These are phyloP conservation scores for Lolium multiflorum DNA, from an alignment of 176 grass and related monocot species.

Conservation along the genomic window DNA sequence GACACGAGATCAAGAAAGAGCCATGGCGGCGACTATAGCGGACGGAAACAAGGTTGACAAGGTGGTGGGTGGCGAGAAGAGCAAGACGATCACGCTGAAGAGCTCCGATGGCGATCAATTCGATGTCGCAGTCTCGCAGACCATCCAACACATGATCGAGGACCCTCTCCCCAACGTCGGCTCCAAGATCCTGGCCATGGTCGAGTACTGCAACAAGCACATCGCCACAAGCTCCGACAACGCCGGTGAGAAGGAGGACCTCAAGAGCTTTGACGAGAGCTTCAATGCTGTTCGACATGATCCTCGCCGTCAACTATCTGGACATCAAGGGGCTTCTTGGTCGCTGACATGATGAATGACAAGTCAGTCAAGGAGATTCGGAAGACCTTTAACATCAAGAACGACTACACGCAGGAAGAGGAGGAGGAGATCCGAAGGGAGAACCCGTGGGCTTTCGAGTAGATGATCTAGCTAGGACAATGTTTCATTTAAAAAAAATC, in stretches of 20 bases:
- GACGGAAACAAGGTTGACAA: neutral
- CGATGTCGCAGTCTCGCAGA: neutral
- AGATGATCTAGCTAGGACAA: no score
- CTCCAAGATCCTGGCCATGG: conserved; percentile 53
- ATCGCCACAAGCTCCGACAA: neutral
- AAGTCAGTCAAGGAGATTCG: no score
- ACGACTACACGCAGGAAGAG: no score
- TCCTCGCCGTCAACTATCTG: no score
- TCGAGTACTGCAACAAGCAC: conserved; percentile 76
- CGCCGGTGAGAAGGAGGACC: neutral
- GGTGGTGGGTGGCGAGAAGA: neutral
- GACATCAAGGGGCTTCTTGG: no score
- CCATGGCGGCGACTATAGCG: neutral
- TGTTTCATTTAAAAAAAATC: no score
- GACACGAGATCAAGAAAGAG: no score
- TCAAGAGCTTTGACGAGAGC: neutral
- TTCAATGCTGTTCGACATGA: neutral
- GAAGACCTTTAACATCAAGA: no score
- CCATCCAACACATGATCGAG: neutral
- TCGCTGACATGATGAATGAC: no score
- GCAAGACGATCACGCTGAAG: neutral
- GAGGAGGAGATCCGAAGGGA: no score
- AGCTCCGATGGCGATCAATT: neutral
- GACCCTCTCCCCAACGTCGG: neutral
- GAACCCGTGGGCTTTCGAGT: no score